Conservation (phyloP, 176 grass and related monocot species). For the Rhynchospora breviuscula region DNA sequence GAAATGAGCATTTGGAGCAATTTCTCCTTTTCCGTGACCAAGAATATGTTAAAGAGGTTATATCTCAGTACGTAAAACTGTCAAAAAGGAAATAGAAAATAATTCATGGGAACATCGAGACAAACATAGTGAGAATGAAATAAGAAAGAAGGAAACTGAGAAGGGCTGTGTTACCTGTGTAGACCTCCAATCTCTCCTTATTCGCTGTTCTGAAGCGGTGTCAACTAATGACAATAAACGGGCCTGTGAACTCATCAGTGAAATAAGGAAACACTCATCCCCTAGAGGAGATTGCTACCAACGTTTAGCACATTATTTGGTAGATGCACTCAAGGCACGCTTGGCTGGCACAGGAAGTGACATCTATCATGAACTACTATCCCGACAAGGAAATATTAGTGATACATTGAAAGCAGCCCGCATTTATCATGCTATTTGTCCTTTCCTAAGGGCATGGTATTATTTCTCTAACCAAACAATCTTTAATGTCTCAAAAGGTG, state of each 20-base stretch:
- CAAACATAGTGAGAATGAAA: background rate
- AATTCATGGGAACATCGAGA: conserved; percentile 2
- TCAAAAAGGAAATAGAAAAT: conserved; percentile 22
- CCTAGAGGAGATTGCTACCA: conserved; percentile 44
- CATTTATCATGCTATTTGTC: conserved; percentile 38
- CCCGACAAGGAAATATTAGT: conserved; percentile 11
- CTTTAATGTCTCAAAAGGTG: conserved; percentile 20
- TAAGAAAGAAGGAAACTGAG: conserved; percentile 21
- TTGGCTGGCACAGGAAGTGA: conserved; percentile 42
- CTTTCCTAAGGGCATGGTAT: conserved; percentile 30
- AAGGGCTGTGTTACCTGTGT: conserved; percentile 15
- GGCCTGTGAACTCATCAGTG: conserved; percentile 35
- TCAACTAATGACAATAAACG: conserved; percentile 10
- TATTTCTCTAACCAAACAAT: conserved; percentile 55
- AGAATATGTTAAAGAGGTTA: background rate
- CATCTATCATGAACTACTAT: conserved; percentile 34
- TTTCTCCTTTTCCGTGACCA: conserved; percentile 32
- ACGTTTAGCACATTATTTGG: conserved; percentile 52
- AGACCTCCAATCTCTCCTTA: conserved; percentile 44
- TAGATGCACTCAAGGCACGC: conserved; percentile 50
- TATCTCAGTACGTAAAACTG: conserved; percentile 21
- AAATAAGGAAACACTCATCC: conserved; percentile 45
- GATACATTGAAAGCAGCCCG: conserved; percentile 42
- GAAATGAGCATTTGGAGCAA: conserved; percentile 44
- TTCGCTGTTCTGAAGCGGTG: conserved; percentile 46